A percentile compares a stretch with the other conserved stretches of the same genome.
phyloP scores from a whole-genome alignment of 108 stramenopile genomes.

The Cyclotella baltica region DNA sequence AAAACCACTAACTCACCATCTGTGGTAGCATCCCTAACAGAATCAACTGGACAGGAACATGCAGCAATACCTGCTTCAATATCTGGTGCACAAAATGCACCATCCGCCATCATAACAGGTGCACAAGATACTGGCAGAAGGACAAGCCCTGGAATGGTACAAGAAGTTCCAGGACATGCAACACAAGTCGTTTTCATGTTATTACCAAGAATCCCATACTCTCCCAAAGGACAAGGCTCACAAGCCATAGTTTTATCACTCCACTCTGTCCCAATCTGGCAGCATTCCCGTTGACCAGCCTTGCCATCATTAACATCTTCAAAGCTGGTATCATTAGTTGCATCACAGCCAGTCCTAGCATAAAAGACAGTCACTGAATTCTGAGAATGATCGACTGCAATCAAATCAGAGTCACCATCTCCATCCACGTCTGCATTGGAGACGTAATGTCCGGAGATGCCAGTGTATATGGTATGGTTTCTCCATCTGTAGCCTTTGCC shows the following conservation, averaged over 20 bases:
- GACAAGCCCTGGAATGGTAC: neutral
- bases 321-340: neutral
- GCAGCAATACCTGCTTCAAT: neutral
- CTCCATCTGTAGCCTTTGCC: constrained; percentile 25
- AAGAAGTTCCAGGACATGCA: neutral
- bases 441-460: constrained; percentile 20
- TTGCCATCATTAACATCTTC: neutral
- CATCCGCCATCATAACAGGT: neutral
- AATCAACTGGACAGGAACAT: constrained; percentile 25
- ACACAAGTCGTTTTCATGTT: neutral
- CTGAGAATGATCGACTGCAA: constrained; percentile 24
- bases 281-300: constrained; percentile 1
- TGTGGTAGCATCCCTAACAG: constrained; percentile 7
- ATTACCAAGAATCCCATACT: neutral
- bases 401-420: constrained; percentile 37
- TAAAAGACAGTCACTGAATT: constrained; percentile 27
- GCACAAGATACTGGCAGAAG: neutral
- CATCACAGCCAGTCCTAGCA: constrained; percentile 25
- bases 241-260: constrained; percentile 7
- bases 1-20: constrained; percentile 5
- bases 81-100: constrained; percentile 10
- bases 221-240: neutral
- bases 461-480: constrained; percentile 27
- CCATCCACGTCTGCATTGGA: constrained; percentile 38
- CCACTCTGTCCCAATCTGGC: constrained; percentile 18